phyloP scores from a whole-genome alignment of 179 eudicot species.

The Vitellaria paradoxa region DNA sequence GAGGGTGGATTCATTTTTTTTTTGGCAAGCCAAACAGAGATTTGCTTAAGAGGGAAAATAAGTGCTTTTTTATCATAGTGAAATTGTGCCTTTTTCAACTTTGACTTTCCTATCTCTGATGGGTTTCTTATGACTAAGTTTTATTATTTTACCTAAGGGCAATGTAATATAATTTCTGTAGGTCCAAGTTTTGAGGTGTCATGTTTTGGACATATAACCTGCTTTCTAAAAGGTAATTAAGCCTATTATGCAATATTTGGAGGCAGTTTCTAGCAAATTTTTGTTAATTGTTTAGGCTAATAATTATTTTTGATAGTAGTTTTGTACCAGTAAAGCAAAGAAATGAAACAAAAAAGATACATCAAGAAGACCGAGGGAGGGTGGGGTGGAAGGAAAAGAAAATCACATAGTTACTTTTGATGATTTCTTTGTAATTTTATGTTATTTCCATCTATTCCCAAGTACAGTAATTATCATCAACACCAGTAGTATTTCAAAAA shows the following conservation, averaged over 20 bases:
- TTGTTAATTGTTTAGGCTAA: neutral
- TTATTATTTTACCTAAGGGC: neutral
- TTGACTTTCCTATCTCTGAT: neutral
- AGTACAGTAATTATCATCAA: too few species aligned
- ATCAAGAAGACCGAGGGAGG: too few species aligned
- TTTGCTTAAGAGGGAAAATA: neutral
- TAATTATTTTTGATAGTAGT: neutral
- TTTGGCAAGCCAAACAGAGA: neutral
- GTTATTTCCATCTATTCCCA: too few species aligned
- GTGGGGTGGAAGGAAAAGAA: too few species aligned
- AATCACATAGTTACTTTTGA: too few species aligned
- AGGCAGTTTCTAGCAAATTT: neutral
- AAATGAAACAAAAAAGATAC: too few species aligned
- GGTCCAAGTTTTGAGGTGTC: neutral
- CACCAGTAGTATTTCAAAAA: conserved; percentile 27
- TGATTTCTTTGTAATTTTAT: too few species aligned
- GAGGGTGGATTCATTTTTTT: neutral
- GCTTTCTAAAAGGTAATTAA: neutral
- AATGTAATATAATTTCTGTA: neutral
- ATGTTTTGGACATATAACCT: neutral
- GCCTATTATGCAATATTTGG: neutral
- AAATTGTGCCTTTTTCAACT: neutral
- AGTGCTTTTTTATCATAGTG: neutral
- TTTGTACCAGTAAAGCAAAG: too few species aligned
- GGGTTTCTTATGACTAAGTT: neutral